These are phyloP conservation scores for Syzygium jambos DNA, from an alignment of 345 rosid species.

Conservation along the genomic window DNA sequence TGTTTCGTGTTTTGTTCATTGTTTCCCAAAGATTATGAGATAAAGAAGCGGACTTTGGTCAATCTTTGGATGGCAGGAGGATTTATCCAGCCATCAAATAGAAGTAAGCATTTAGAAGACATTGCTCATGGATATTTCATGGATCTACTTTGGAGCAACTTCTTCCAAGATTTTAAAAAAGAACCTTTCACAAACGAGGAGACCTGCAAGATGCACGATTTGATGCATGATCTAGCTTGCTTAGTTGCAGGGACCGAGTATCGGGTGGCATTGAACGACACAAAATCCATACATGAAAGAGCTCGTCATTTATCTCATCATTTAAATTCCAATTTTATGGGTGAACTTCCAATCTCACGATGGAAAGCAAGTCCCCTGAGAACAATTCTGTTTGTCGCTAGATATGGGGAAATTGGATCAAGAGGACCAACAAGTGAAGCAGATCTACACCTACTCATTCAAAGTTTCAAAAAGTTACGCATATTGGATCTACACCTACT, in stretches of 20 bases:
- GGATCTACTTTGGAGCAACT: background rate
- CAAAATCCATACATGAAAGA: accelerated
- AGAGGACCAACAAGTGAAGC: accelerated
- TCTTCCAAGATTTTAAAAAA: conserved; percentile 6
- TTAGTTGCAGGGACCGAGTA: background rate
- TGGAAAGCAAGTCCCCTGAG: background rate
- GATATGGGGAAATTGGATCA: accelerated
- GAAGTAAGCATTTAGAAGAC: background rate
- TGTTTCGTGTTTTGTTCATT: too few relatives aligned
- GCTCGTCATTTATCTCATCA: background rate
- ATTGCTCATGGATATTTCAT: background rate
- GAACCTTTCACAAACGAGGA: accelerated
- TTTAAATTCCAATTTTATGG: too few relatives aligned
- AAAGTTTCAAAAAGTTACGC: background rate
- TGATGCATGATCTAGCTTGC: conserved; percentile 12
- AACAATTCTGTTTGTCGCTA: accelerated
- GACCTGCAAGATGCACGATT: conserved; percentile 8
- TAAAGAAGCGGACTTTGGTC: too few relatives aligned
- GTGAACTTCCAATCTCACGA: accelerated
- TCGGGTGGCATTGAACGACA: accelerated
- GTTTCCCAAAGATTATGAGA: too few relatives aligned
- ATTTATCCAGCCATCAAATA: background rate
- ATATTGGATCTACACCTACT: accelerated
- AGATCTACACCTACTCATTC: background rate
- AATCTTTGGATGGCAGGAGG: conserved; percentile 13